Base-by-base conservation (phyloP, 2,329 filamentous ascomycete species). In the Pyrenophora tritici-repentis region DNA sequence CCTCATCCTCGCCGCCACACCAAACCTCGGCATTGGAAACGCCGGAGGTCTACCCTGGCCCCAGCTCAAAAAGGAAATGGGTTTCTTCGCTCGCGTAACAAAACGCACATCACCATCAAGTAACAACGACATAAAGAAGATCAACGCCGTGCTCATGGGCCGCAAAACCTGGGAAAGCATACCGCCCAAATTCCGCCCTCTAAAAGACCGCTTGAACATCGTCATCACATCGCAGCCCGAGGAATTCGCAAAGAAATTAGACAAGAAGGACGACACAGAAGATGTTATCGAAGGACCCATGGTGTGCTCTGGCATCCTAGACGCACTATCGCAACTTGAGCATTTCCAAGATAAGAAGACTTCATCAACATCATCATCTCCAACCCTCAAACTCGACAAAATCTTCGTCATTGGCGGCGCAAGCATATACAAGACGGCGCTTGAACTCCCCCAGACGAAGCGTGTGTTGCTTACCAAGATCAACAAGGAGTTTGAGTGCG, bases 101-200 rank as follows among this genome's bases (percentile, higher is more conserved):
- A 91, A 89, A 64, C 84, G 87, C 13, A 71, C 84, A 0, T 78
- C 81, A 18, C 53, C 53, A 3, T 42, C 45, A 4, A 44, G 50
- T 24, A 24, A 41, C 18, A 36, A 42, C 17, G 22, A 6, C 6
- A 24, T 29, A 46, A 47, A 47, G 9, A 61, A 49, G 13, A 56
- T 73, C 26, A 80, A 81, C 73, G 89, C 90, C 14, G 90, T 97
- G 43, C 88, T 99, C 62, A 99, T 99, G 94, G 94, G 94, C 53
- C 89, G 94, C 68, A 97, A 95, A 75, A 99, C 94, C 0, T 99
- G 93, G 87, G 91, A 96, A 44, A 91, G 86, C 58, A 93, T 99
- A 53, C 93, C 94, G 2, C 69, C 79, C 6, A 82, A 80, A 43
- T 91, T 94, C 71, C 83, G 91, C 2, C 94, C 94, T 14, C 80